Evolutionary conservation across 768 basidiomycete genomes (phyloP).

Genomic region (Agaricus sinodeliciosus): DNA sequence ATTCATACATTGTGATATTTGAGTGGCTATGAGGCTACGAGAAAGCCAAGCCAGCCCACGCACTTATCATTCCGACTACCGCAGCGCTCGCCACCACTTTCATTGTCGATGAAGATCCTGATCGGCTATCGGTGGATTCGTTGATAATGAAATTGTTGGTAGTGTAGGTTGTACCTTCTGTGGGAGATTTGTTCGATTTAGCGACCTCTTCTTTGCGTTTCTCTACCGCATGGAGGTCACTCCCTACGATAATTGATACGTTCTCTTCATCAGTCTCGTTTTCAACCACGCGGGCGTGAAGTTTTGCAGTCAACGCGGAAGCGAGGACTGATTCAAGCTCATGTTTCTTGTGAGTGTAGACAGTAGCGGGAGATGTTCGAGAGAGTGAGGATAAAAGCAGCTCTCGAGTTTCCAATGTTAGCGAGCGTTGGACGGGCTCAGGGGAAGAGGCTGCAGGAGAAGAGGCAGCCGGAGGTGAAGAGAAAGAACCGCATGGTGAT

Average conservation of each 20-base stretch:
- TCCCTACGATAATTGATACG: slow-evolving; percentile 47
- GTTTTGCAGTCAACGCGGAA: slow-evolving; percentile 36
- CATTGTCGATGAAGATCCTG: slow-evolving; percentile 16
- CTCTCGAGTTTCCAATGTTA: slow-evolving; percentile 48
- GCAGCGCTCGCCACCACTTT: slow-evolving; percentile 48
- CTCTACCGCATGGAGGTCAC: slow-evolving; percentile 40
- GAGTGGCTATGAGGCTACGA: slow-evolving; percentile 19
- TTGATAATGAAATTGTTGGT: slow-evolving; percentile 9
- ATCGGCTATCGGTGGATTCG: slow-evolving; percentile 3
- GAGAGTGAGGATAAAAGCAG: slow-evolving; percentile 41
- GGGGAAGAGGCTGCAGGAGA: slow-evolving; percentile 13
- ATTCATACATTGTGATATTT: no score
- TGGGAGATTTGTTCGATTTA: slow-evolving; percentile 11
- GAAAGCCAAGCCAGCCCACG: slow-evolving; percentile 53
- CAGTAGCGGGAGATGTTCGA: slow-evolving; percentile 36
- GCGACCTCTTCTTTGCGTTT: slow-evolving; percentile 28
- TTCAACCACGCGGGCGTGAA: slow-evolving; percentile 34
- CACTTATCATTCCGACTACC: slow-evolving; percentile 55
- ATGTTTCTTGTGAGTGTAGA: slow-evolving; percentile 39
- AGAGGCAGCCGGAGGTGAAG: slow-evolving; percentile 9
- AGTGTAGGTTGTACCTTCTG: slow-evolving; percentile 15
- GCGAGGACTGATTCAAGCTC: slow-evolving; percentile 35
- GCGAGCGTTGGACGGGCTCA: slow-evolving; percentile 36
- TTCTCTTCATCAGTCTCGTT: slow-evolving; percentile 29
- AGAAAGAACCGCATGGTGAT: slow-evolving; percentile 10